Evolutionary conservation across 495 filamentous ascomycete genomes (phyloP), one percentile per base, ranked within the genome.

Genomic region (Daldinia childiae): DNA sequence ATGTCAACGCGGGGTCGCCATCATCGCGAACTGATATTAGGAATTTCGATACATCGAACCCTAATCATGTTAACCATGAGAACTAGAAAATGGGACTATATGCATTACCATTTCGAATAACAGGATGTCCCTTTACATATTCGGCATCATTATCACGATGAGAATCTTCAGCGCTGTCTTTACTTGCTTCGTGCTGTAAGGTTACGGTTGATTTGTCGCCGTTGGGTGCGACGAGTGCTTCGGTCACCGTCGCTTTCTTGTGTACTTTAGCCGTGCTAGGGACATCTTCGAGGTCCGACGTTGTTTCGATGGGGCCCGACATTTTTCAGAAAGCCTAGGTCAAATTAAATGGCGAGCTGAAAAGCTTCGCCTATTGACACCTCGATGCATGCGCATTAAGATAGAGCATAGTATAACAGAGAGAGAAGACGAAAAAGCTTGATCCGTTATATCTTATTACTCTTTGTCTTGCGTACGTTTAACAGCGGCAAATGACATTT

Each of bases 1-100:
- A 84, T 24, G 80, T 86, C 56, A 85, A 67, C 11, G 82, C 74
- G 5, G 71, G 77, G 17, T 85, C 80, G 39, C 68, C 65, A 64
- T 86, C 84, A 68, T 86, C 83, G 32, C 84, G 76, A 45, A 81
- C n/a, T 1, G 84, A 77, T 14, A 85, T 71, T 43, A 86, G 71
- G 50, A 58, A 69, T 36, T 43, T 69, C 0, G 66, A 69, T 45
- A 69, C 66, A 11, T 69, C 66, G 54, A 26, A 26, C 1, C 66
- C 66, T 69, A n/a, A 41, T 34, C 1, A 6, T 57, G 38, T 69
- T 50, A 69, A 26, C 12, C 21, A 15, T 3, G 3, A n/a, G 3
- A 41, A 26, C 29, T 17, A 9, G 32, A 24, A 45, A 15, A 15
- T 15, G n/a, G 14, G 21, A 41, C 14, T 4, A 6, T 12, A 32